Base-by-base conservation (phyloP, 805 yeast species). In the Yamadazyma insecticola region DNA sequence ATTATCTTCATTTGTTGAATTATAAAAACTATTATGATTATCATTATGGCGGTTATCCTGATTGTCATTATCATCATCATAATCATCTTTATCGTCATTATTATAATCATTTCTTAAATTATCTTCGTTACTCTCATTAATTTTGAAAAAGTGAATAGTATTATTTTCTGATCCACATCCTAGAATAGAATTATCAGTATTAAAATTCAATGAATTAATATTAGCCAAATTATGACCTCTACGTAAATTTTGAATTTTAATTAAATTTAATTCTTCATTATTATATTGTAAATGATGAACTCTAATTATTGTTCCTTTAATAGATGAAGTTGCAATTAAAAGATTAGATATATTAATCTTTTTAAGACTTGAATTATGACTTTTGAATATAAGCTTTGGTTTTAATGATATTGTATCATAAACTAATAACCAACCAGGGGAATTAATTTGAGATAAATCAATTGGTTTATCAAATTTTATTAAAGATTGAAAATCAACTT, bases 261-360 rank as follows among this genome's bases (percentile, higher is more conserved):
- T 34, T 10, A 65, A 41, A 2, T 28, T 35, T 20, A 55, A 32
- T 6, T 41, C 40, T 20, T 36, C 41, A 13, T 29, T 32, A 9
- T 26, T 36, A 5, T 38, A 35, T 7, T 32, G 27, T 6, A 58
- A 31, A 35, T 51, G 54, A 35, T 55, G 54, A 3, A 62, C 60
- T 11, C 71, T 45, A 1, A 66, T 48, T 10, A 66, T 65, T 6
- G 72, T 66, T 6, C 72, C 72, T 36, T 63, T 66, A 13, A 53
- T 39, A 1, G 68, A 60, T 3, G 72, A 71, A 2, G 70, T 59
- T 3, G 69, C 69, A 6, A 66, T 54, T 13, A 47, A 46, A 11
- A 34, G 25, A 28, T 49, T 45, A 24, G 55, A 51, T 12, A 44
- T 48, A 19, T 55, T 40, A 4, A 66, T 41, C 22, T 53, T 55